Evolutionary conservation across 805 yeast species (phyloP).

Genomic region (Saturnispora besseyi): DNA sequence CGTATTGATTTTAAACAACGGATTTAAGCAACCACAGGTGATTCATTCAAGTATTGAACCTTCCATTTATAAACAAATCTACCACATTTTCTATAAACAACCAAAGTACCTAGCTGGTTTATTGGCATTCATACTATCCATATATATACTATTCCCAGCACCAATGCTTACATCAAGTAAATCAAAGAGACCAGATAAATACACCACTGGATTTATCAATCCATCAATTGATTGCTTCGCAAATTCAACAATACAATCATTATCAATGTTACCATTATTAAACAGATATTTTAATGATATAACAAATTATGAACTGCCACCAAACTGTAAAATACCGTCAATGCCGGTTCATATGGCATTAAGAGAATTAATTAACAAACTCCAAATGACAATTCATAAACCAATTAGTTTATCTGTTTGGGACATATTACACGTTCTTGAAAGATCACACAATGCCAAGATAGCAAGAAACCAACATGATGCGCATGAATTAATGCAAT

Average conservation of each 20-base stretch:
- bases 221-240: slow-evolving; percentile 88
- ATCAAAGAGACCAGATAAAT: slow-evolving; percentile 52
- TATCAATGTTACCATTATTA: slow-evolving; percentile 51
- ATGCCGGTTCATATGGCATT: slow-evolving; percentile 51
- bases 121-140: not conserved
- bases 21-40: not conserved
- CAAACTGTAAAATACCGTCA: slow-evolving; percentile 22
- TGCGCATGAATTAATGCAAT: slow-evolving; percentile 86
- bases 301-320: not conserved
- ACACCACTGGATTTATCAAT: slow-evolving; percentile 78
- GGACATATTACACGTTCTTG: slow-evolving; percentile 69
- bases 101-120: not conserved
- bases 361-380: slow-evolving; percentile 40
- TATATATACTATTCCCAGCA: not conserved
- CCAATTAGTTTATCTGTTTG: slow-evolving; percentile 60
- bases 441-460: slow-evolving; percentile 58
- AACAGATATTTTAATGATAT: slow-evolving; percentile 44
- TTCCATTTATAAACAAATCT: not conserved
- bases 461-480: slow-evolving; percentile 84
- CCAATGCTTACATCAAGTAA: not conserved
- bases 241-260: slow-evolving; percentile 77
- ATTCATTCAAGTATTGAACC: not conserved
- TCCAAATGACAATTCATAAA: slow-evolving; percentile 54
- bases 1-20: not conserved
- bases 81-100: not conserved